Base-by-base conservation (phyloP, 1,139 yeast species). In the Hanseniaspora uvarum region DNA sequence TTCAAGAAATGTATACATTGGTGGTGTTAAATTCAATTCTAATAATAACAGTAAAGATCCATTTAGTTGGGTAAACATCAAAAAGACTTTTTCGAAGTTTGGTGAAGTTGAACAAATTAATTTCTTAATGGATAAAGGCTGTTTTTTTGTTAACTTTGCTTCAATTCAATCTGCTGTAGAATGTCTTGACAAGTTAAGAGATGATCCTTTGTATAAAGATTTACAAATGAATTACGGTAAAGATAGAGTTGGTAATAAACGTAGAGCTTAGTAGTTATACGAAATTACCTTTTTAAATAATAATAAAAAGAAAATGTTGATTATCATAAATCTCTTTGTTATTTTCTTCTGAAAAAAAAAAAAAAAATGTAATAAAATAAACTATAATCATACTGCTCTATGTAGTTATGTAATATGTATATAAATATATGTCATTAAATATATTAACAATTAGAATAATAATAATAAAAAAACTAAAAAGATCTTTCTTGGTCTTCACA, bases 51-150 rank as follows among this genome's bases (percentile, higher is more conserved):
- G 36, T 23, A 34, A 52, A 21, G 45, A 46, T 5, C 46, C 59
- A 24, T 70, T 69, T 58, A 64, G 65, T 16, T 78, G 82, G 58
- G 72, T 73, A 4, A 78, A 79, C 59, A 73, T 89, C 59, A 76
- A 95, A 60, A 72, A 74, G 14, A 92, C 84, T 65, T 87, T 89
- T 64, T 73, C 82, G 23, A 81, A 80, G 60, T 88, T 78, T 70
- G 98, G 98, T 40, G 95, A 86, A 60, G 84, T 89, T 61, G 98
- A 92, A 69, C 97, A 89, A 69, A 86, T 92, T 63, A 89, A 92
- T 66, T 86, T 82, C 63, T 74, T 92, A 59, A 73, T 75, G 21
- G 94, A 86, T 64, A 87, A 85, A 60, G 82, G 83, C 58, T 89
- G 97, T 72, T 96, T 95, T 4, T 92, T 92, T 68, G 82, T 92